Evolutionary conservation across 1,139 yeast genomes (phyloP), one percentile per base, ranked within the genome.

Genomic region (Kodamaea derodonti): DNA sequence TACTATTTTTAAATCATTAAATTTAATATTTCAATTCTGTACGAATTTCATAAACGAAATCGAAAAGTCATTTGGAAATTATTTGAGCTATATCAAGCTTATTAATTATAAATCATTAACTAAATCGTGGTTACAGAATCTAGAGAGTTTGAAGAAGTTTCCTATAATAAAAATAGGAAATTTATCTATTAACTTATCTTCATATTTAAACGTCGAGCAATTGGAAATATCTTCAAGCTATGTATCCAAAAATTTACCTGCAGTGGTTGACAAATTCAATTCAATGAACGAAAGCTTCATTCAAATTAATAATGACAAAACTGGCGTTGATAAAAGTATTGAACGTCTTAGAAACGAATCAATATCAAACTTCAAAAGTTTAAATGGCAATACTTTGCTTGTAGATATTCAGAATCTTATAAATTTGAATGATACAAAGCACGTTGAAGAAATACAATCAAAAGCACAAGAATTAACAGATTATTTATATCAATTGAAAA

Each of bases 1-100:
- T 40, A 51, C 52, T 30, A 61, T 80, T 16, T 65, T 80, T 48
- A 68, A 71, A 33, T 69, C 84, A 13, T 57, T 81, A 25, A 73
- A 68, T 39, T 73, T 78, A 4, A 69, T 81, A 7, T 69, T 75
- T 34, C 82, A 79, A 47, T 81, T 81, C 51, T 69, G 78, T 29
- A 69, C 76, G 20, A 62, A 68, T 30, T 77, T 75, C 51, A 63
- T 73, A 24, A 49, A 56, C 42, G 75, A 73, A 35, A 60, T 75
- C 27, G 80, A 77, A 37, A 77, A 72, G 45, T 64, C 62, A 25
- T 78, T 76, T 49, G 68, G 69, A 36, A 69, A 64, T 15, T 69
- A 75, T 29, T 60, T 66, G 32, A 75, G 71, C 31, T 67, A 71
- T 37, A 61, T 80, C 32, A 62, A 62, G 34, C 52, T 70, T 15